Conservation (phyloP, 2,329 filamentous ascomycete species). For the Trichoderma atrobrunneum region DNA sequence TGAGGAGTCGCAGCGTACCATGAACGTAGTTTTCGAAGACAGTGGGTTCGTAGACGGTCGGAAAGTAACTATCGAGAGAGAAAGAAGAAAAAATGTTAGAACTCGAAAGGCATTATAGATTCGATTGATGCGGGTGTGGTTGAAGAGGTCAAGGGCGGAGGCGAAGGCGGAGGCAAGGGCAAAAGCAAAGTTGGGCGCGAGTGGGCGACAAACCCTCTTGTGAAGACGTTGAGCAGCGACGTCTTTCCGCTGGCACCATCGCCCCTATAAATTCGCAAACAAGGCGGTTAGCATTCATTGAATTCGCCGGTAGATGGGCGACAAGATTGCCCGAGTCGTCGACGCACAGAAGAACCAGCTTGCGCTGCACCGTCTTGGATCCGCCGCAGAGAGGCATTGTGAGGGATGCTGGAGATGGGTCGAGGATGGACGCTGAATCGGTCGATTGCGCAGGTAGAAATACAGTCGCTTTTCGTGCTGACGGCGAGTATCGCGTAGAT, state of each 20-base stretch:
- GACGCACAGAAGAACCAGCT: slow-evolving; percentile 82
- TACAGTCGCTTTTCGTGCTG: not conserved
- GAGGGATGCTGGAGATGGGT: not conserved
- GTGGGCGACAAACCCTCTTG: slow-evolving; percentile 71
- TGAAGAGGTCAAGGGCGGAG: not conserved
- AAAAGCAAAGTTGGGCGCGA: not conserved
- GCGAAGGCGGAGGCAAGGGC: not conserved
- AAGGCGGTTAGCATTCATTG: not conserved
- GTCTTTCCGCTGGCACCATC: slow-evolving; percentile 98
- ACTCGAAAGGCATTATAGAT: not conserved
- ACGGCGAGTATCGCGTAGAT: not conserved
- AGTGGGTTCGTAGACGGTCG: slow-evolving; percentile 96
- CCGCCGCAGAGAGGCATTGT: slow-evolving; percentile 56
- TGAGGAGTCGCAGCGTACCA: slow-evolving; percentile 52
- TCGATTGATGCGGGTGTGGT: not conserved
- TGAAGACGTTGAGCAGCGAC: slow-evolving; percentile 95
- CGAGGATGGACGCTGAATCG: not conserved
- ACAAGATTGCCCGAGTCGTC: not conserved
- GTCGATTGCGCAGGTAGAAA: not conserved
- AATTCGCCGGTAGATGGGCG: not conserved
- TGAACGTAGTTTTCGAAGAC: slow-evolving; percentile 99
- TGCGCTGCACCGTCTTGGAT: slow-evolving; percentile 86
- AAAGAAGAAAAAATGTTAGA: not conserved
- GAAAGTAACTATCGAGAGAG: slow-evolving; percentile 70
- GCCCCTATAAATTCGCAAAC: slow-evolving; percentile 55